Evolutionary conservation across 768 basidiomycete species (phyloP), one percentile per base, ranked within the genome.

Genomic region (Paxillus involutus): DNA sequence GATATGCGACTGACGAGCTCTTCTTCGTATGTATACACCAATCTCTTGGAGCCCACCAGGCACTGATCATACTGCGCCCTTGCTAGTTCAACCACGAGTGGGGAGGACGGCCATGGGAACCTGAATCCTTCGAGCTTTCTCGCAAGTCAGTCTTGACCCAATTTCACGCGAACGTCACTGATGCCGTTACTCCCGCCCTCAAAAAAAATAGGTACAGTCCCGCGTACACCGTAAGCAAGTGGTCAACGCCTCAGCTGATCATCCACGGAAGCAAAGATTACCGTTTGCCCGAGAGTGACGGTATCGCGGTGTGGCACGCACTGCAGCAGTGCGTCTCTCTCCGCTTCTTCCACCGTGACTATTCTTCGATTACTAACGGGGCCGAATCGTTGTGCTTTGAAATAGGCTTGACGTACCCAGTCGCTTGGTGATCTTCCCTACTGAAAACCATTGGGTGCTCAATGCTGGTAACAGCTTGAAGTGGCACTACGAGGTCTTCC

Each of bases 401-500:
- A 51, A 19, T 49, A 92, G 91, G 63, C 81, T 75, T 42, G 84
- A 80, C 8, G 72, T 94, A 30, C 86, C 88, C 4, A 89, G 84
- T 58, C 81, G 92, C 40, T 73, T 94, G 24, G 81, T 94, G 11
- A 80, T 92, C 55, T 94, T 94, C 79, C 90, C 91, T 0, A 84
- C 89, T 59, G 94, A 96, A 72, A 96, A 94, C 59, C 94, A 96
- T 66, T 94, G 94, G 94, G 92, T 92, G 24, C 61, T 91, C 56
- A 80, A 89, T 51, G 88, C 86, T 55, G 86, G 84, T 49, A 91
- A 91, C 61, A 89, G 91, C 65, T 73, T 96, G 68, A 93, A 94
- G 68, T 98, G 96, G 96, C 92, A 98, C 72, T 77, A 89, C 59
- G 96, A 99, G 68, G 88, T 98, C 12, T 88, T 99, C 73, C 79